Evolutionary conservation across 2,329 filamentous ascomycete species (phyloP).

Genomic region (Apiospora koreana): DNA sequence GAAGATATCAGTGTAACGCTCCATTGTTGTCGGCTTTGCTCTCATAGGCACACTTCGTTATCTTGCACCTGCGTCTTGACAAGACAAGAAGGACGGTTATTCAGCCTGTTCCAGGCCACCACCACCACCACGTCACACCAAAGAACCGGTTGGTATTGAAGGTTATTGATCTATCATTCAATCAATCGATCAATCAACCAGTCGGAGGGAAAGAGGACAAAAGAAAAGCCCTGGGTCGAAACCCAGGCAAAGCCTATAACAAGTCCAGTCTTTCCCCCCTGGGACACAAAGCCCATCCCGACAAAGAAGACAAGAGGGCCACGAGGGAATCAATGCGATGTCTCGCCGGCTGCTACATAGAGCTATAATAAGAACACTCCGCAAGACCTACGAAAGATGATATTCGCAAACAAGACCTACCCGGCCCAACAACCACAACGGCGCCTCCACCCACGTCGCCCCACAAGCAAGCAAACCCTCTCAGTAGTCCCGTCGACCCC

Average conservation of each 20-base stretch:
- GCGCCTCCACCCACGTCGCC: not conserved
- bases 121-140: not conserved
- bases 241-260: not conserved
- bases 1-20: not conserved
- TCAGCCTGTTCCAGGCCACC: not conserved
- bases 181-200: not conserved
- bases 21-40: constrained; percentile 2
- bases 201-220: not conserved
- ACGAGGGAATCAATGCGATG: not conserved
- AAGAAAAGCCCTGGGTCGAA: not conserved
- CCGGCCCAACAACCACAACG: not conserved
- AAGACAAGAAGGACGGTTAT: not conserved
- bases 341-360: not conserved
- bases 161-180: not conserved
- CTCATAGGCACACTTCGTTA: not conserved
- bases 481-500: not conserved
- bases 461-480: not conserved
- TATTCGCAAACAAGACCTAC: not conserved
- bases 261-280: not conserved
- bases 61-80: not conserved
- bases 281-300: not conserved
- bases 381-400: not conserved
- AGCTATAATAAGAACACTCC: not conserved
- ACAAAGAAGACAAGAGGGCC: not conserved
- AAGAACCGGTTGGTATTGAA: not conserved